Evolutionary conservation across 2,329 filamentous ascomycete species (phyloP).

Genomic region (Hypoxylon sp.): DNA sequence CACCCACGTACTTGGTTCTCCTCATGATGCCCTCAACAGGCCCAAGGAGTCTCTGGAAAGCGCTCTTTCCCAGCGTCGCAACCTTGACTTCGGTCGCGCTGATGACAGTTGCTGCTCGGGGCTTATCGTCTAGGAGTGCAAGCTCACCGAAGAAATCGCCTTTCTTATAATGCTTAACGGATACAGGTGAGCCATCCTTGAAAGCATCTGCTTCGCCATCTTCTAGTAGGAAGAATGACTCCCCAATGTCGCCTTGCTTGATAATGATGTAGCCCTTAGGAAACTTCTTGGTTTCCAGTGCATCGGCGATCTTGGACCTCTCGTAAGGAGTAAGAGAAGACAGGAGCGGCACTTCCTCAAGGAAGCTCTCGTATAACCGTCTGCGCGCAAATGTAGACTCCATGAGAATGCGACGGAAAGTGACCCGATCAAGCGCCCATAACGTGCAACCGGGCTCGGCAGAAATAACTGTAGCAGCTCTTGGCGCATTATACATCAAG

Average conservation of each 20-base stretch:
- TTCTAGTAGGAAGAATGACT: conserved; percentile 93
- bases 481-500: conserved; percentile 98
- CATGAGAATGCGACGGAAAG: conserved; percentile 98
- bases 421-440: conserved; percentile 95
- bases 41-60: conserved; percentile 92
- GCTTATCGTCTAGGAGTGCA: conserved; percentile 91
- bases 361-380: conserved; percentile 96
- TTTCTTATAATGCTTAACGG: conserved; percentile 86
- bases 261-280: conserved; percentile 86
- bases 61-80: conserved; percentile 90
- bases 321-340: conserved; percentile 89
- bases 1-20: conserved; percentile 74
- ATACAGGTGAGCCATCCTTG: conserved; percentile 77
- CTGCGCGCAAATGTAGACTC: conserved; percentile 96
- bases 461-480: conserved; percentile 92
- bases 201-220: conserved; percentile 87
- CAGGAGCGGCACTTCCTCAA: conserved; percentile 92
- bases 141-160: conserved; percentile 98
- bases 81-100: conserved; percentile 91
- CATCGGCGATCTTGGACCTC: conserved; percentile 96
- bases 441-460: conserved; percentile 82
- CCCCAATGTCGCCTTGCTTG: conserved; percentile 88
- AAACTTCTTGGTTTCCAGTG: conserved; percentile 91
- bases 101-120: conserved; percentile 89
- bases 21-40: conserved; percentile 96